A percentile compares a stretch with the other conserved stretches of the same genome.
These are phyloP conservation scores for Trichoderma sp. DNA, from an alignment of 2,329 filamentous ascomycete genomes.

Conservation along the genomic window DNA sequence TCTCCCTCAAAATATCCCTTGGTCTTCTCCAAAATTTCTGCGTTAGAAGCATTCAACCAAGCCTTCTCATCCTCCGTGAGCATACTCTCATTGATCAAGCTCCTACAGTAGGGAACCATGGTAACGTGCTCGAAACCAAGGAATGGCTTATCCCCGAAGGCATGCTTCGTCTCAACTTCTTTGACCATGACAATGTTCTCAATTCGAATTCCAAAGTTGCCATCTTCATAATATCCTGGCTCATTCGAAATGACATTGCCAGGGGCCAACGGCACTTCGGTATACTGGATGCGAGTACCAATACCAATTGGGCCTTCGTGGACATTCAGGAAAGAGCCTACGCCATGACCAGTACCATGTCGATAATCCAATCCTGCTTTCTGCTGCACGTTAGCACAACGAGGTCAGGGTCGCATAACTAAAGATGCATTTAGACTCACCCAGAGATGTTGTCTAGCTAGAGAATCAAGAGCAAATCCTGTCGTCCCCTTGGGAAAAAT, in stretches of 20 bases:
- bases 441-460: conserved; percentile 93
- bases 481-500: conserved; percentile 95
- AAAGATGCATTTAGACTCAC: conserved; percentile 46
- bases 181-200: conserved; percentile 93
- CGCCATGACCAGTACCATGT: conserved; percentile 93
- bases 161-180: conserved; percentile 82
- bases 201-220: conserved; percentile 90
- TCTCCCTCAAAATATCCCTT: conserved; percentile 74
- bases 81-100: conserved; percentile 74
- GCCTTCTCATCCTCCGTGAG: conserved; percentile 73
- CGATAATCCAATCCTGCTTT: conserved; percentile 84
- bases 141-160: conserved; percentile 92
- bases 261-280: conserved; percentile 84
- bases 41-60: conserved; percentile 87
- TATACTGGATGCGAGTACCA: conserved; percentile 86
- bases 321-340: conserved; percentile 93
- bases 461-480: conserved; percentile 83
- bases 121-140: conserved; percentile 96
- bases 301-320: conserved; percentile 98
- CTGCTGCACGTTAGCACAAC: conserved; percentile 33
- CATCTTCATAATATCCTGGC: conserved; percentile 96
- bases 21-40: conserved; percentile 80
- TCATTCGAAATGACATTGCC: conserved; percentile 97
- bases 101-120: conserved; percentile 92
- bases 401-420: too few species aligned